Evolutionary conservation across 805 yeast genomes (phyloP), one percentile per base, ranked within the genome.

Genomic region (Sugiyamaella boreocaroliniensis): DNA sequence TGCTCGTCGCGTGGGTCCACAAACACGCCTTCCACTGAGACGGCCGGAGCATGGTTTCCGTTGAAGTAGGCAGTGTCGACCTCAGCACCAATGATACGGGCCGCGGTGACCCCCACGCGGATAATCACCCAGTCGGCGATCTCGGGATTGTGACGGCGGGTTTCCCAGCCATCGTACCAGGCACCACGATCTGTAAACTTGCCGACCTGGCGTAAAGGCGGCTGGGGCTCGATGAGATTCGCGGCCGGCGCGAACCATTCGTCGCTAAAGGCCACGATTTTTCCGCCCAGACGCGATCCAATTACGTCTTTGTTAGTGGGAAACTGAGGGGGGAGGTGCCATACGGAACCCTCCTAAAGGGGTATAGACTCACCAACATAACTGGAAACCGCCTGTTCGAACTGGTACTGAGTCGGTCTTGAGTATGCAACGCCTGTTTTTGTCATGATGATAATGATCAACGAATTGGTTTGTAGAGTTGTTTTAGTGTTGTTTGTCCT

Each of bases 121-220:
- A 90, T 71, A 29, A 87, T 74, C 16, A 87, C 97, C 89, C 93
- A 92, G 66, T 92, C 99, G 43, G 86, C 85, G 51, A 81, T 88
- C 51, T 75, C 86, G 1, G 80, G 71, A 68, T 92, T 92, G 74
- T 92, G 99, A 70, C 99, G 79, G 67, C 97, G 78, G 11, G 98
- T 92, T 70, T 92, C 98, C 98, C 98, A 92, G 19, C 99, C 99
- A 61, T 92, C 99, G 66, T 88, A 92, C 97, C 97, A 92, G 3
- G 96, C 96, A 49, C 98, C 98, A 2, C 90, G 79, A 55, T 79
- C 85, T 1, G 83, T 80, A 68, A 89, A 90, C 61, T 79, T 76
- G 29, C 89, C 85, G 10, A 86, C 84, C 61, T 89, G 95, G 64
- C 95, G 75, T 53, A 88, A 78, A 1, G 97, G 96, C 2, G 83